phyloP scores from a whole-genome alignment of 345 rosid genomes.

The Psidium friedrichsthalianum region DNA sequence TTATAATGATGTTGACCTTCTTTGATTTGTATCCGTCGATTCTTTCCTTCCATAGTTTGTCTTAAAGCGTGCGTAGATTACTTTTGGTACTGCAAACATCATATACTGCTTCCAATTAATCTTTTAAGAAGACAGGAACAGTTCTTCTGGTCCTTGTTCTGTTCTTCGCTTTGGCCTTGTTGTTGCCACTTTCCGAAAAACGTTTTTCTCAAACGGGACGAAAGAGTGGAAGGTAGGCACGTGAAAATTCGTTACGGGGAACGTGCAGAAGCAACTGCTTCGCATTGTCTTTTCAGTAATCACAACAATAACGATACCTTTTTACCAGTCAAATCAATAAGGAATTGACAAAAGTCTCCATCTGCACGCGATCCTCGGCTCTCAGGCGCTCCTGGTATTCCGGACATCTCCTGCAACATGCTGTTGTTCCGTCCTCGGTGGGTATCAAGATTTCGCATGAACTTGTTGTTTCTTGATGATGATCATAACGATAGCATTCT shows the following conservation, averaged over 20 bases:
- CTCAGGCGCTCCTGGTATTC: neutral
- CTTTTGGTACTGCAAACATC: neutral
- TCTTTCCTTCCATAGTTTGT: neutral
- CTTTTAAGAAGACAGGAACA: neutral
- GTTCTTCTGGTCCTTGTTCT: neutral
- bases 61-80: neutral
- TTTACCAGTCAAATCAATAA: neutral
- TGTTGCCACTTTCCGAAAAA: neutral
- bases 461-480: neutral
- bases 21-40: neutral
- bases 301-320: neutral
- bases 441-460: neutral
- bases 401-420: neutral
- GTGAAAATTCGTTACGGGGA: neutral
- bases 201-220: neutral
- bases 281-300: neutral
- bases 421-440: neutral
- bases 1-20: neutral
- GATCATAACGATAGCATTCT: neutral
- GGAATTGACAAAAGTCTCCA: conserved; percentile 2
- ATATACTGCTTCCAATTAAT: neutral
- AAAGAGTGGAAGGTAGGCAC: neutral
- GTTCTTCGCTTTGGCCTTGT: neutral
- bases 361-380: neutral
- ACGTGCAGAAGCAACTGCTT: neutral